These are phyloP conservation scores for Megacollybia marginata DNA, from an alignment of 768 basidiomycete genomes.

Conservation along the genomic window DNA sequence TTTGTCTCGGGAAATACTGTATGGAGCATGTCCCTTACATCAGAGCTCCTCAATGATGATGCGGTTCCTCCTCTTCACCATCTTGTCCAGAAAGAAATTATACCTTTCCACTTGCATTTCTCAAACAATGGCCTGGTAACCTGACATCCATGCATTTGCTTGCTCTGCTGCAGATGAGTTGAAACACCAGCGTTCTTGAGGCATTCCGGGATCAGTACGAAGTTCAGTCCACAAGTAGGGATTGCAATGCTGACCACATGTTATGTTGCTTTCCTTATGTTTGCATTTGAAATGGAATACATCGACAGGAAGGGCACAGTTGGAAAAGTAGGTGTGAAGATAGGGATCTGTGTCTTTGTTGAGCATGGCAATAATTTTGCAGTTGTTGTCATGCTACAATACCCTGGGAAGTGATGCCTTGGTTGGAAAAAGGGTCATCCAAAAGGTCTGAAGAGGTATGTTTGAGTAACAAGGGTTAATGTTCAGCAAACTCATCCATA, in stretches of 20 bases:
- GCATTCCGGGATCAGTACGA: conserved; percentile 8
- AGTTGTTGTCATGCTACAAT: conserved; percentile 19
- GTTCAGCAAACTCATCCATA: conserved; percentile 13
- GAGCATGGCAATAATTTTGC: conserved; percentile 10
- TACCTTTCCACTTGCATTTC: conserved; percentile 26
- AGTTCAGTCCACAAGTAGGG: conserved; percentile 21
- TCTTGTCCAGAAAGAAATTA: conserved; percentile 31
- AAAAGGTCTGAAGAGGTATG: conserved; percentile 5
- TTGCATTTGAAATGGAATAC: conserved; percentile 22
- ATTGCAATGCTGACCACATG: conserved; percentile 20
- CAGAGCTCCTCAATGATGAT: conserved; percentile 3
- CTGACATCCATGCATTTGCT: conserved; percentile 34
- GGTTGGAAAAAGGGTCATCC: neutral
- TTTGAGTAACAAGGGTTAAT: neutral
- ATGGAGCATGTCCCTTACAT: neutral
- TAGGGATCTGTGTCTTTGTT: conserved; percentile 5
- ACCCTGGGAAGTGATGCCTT: conserved; percentile 7
- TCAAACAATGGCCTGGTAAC: conserved; percentile 23
- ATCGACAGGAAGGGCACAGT: conserved; percentile 14
- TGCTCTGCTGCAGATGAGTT: conserved; percentile 35
- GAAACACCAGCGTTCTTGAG: conserved; percentile 22
- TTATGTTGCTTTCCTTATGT: conserved; percentile 15
- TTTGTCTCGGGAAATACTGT: neutral
- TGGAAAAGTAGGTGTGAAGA: conserved; percentile 3
- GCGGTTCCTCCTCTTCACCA: conserved; percentile 23